phyloP scores from a whole-genome alignment of 73 alveolate genomes.

The Halteria grandinella region DNA sequence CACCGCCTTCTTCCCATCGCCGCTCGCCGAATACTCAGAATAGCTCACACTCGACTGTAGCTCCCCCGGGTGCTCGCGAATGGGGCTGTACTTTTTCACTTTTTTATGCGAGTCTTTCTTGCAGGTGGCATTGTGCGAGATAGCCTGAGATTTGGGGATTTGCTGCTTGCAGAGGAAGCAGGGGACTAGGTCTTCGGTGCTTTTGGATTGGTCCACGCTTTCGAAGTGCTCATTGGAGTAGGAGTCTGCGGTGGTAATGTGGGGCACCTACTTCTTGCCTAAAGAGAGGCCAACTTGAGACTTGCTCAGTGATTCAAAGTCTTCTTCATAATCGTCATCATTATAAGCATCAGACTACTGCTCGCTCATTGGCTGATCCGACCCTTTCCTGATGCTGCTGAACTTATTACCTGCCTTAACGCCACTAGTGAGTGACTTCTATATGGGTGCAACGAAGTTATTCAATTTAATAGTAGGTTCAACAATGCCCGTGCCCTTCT shows the following conservation, averaged over 20 bases:
- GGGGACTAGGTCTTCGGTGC: conserved; percentile 30
- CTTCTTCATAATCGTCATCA: conserved; percentile 44
- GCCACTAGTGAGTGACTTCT: background rate
- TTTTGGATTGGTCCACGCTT: conserved; percentile 26
- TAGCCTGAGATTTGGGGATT: conserved; percentile 29
- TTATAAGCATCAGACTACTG: background rate
- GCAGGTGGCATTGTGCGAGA: conserved; percentile 9
- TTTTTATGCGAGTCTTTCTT: conserved; percentile 10
- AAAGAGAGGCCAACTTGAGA: conserved; percentile 14
- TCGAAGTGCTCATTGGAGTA: conserved; percentile 15
- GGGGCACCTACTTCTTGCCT: conserved; percentile 1
- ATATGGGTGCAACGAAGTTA: conserved; percentile 10
- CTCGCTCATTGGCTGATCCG: conserved; percentile 15
- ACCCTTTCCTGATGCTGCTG: background rate
- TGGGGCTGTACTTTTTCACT: conserved; percentile 25
- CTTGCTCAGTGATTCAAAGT: conserved; percentile 38
- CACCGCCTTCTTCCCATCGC: background rate
- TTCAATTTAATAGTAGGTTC: conserved; percentile 33
- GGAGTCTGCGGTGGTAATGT: background rate
- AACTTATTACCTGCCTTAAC: background rate
- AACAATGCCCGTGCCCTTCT: background rate
- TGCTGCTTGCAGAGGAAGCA: conserved; percentile 40
- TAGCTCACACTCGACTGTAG: conserved; percentile 14
- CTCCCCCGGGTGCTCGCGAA: conserved; percentile 37
- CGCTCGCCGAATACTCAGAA: background rate